Percentiles rank a stretch among this genome's conserved stretches.
These are phyloP conservation scores for Saccharomyces hybrid DNA, from an alignment of 1,139 yeast species.

Conservation along the genomic window DNA sequence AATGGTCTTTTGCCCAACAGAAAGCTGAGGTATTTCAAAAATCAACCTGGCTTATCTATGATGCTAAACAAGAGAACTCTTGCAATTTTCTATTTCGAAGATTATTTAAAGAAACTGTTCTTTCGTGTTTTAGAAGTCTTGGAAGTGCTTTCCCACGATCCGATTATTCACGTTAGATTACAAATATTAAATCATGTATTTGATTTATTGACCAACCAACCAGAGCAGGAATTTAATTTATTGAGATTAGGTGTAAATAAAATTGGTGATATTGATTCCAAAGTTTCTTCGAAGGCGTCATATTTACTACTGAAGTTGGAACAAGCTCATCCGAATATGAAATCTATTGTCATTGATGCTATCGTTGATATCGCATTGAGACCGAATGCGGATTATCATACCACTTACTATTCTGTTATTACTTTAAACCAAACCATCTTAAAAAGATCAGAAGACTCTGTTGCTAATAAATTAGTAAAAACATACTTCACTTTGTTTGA, in stretches of 20 bases:
- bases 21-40: slow-evolving; percentile 70
- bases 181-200: slow-evolving; percentile 69
- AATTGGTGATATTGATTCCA: slow-evolving; percentile 85
- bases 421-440: slow-evolving; percentile 90
- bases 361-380: slow-evolving; percentile 76
- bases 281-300: slow-evolving; percentile 85
- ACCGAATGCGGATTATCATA: slow-evolving; percentile 71
- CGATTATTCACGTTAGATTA: slow-evolving; percentile 84
- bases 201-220: slow-evolving; percentile 73
- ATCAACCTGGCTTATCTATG: slow-evolving; percentile 53
- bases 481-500: slow-evolving; percentile 85
- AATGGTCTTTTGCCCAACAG: slow-evolving; percentile 77
- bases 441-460: slow-evolving; percentile 61
- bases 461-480: slow-evolving; percentile 76
- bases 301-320: slow-evolving; percentile 71
- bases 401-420: slow-evolving; percentile 78
- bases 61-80: slow-evolving; percentile 46
- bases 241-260: slow-evolving; percentile 86
- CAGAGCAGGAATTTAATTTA: slow-evolving; percentile 93
- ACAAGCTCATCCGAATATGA: slow-evolving; percentile 96
- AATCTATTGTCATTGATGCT: slow-evolving; percentile 65
- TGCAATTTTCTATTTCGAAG: slow-evolving; percentile 80
- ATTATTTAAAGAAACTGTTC: slow-evolving; percentile 67
- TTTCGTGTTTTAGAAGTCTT: slow-evolving; percentile 65
- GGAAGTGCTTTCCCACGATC: slow-evolving; percentile 66